Evolutionary conservation across 202 grass and related monocot genomes (phyloP), one percentile per base, ranked within the genome.

Genomic region (Zoysia matrella): DNA sequence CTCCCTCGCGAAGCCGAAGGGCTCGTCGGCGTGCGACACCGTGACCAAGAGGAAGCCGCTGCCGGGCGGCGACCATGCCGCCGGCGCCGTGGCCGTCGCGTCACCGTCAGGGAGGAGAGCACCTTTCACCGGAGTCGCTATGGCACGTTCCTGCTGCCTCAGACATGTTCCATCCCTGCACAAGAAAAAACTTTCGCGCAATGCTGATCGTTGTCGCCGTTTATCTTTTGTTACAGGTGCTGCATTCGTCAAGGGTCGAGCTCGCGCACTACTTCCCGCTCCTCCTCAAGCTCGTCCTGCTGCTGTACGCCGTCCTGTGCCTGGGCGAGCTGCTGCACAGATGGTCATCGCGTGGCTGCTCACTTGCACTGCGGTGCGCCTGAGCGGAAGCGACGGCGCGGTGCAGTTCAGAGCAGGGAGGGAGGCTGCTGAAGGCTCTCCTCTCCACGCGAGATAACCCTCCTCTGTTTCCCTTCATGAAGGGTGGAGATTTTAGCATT

Each of bases 201-300:
- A 11, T 69, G 18, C 78, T 93, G 42, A 72, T 72, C 2, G 57
- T 40, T 53, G 60, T 44, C 10, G 13, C 43, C 16, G 57, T 46
- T 45, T 74, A 7, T 57, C 5, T 72, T 51, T 52, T 47, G 9
- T 66, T 79, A 41, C 92, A 94, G 92, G 73, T 89, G 1, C 69
- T 89, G 77, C 88, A 87, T 48, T 87, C 89, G 58, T 92, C 92
- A 47, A 74, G 86, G 51, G 63, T 82, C 6, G 92, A 91, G 80
- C 75, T 94, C 5, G 87, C 92, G 66, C 78, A 83, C 40, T 92
- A 92, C 85, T 87, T 94, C 36, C 84, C 92, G 44, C 77, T 92
- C n/a, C 89, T 91, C 62, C 80, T 88, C 81, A 94, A 94, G 86
- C 71, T 92, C 78, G 56, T 86, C 48, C 51, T 94, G 69, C 74